Evolutionary conservation across 75 land plant species (phyloP), one percentile per base, ranked within the genome.

Genomic region (Chamaecyparis obtusa): DNA sequence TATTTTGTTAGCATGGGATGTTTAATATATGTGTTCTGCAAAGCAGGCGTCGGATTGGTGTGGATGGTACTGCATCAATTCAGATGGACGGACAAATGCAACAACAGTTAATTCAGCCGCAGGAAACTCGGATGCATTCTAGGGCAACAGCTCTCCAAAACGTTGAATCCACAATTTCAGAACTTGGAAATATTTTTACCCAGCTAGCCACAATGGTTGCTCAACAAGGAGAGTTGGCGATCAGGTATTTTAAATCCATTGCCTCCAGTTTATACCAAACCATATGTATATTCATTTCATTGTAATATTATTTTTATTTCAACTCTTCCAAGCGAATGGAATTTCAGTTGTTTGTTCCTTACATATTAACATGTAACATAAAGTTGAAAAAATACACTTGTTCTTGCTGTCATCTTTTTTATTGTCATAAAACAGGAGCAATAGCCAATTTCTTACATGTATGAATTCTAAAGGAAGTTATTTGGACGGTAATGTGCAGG

Each of bases 201-300:
- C 96, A 97, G 88, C 85, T 97, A 87, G 97, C 99, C 16, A 94
- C 97, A 39, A 97, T 97, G 99, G 99, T 97, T 74, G 94, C 97
- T 64, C 93, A 95, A 79, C 99, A 97, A 88, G 99, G 99, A 21
- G 98, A 97, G 85, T 84, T 95, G 32, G 99, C 99, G 33, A 95
- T 97, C 88, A 94, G 99, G 97, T 96, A 83, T 41, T 74, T 30
- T 78, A 46, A 39, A 81, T 81, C 83, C 36, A 74, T 2, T 33
- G 36, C 36, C 74, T 3, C 24, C 57, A 86, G 69, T 64, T 87
- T 69, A 76, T 14, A 16, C 36, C 81, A 43, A 24, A 41, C 15
- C 83, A 81, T 81, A 27, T 46, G 51, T 9, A 41, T 79, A 10
- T 74, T 15, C 36, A 74, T 74, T 30, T 32, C 36, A 11, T 33